These are phyloP conservation scores for Avena sativa DNA, from an alignment of 176 grass and related monocot species.

Conservation along the genomic window DNA sequence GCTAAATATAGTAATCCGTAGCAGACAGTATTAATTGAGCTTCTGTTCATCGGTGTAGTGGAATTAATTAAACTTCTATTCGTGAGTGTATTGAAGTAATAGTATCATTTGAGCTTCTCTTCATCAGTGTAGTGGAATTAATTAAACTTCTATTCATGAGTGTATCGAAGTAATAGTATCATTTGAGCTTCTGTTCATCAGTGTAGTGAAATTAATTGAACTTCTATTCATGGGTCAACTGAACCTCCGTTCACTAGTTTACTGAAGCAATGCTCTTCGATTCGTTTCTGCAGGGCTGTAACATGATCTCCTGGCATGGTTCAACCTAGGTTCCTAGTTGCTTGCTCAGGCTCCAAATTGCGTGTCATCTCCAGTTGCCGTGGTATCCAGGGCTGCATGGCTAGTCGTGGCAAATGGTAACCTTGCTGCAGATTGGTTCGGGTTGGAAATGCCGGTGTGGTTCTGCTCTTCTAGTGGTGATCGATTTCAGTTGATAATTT, in stretches of 20 bases:
- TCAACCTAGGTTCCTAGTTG: conserved; percentile 55
- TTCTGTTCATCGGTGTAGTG: conserved; percentile 1
- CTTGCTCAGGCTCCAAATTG: conserved; percentile 51
- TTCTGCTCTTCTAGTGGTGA: conserved; percentile 27
- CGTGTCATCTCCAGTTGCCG: conserved; percentile 43
- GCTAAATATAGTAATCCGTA: conserved; percentile 34
- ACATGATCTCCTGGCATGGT: conserved; percentile 39
- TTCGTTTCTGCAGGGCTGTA: conserved; percentile 51
- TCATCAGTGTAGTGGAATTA: conserved; percentile 1
- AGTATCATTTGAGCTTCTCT: not conserved
- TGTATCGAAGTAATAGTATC: conserved; percentile 1
- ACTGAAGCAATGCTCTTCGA: conserved; percentile 26
- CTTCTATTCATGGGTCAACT: not conserved
- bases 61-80: conserved; percentile 1
- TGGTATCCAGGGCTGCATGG: conserved; percentile 33
- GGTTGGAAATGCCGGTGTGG: not conserved
- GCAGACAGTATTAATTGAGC: not conserved
- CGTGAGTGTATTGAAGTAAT: not conserved
- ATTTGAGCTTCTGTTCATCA: conserved; percentile 2
- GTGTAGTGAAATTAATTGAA: not conserved
- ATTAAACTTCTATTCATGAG: not conserved
- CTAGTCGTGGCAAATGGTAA: conserved; percentile 31
- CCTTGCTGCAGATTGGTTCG: conserved; percentile 40
- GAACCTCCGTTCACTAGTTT: not conserved
- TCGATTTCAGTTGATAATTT: conserved; percentile 38